Evolutionary conservation across 2,329 filamentous ascomycete genomes (phyloP).

Genomic region (Chaetomium sp.): DNA sequence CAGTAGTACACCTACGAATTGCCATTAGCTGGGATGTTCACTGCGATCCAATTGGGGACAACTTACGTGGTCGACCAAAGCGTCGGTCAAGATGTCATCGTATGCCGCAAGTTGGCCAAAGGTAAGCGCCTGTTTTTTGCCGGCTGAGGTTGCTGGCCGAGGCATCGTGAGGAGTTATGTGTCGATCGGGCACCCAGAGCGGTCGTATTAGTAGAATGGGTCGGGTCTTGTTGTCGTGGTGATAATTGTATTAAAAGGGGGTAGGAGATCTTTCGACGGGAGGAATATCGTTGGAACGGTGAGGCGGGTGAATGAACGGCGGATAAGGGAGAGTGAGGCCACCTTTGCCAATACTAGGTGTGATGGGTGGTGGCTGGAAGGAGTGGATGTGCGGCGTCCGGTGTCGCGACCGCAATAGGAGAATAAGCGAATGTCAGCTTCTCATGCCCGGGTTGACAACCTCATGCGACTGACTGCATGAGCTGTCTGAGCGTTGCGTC

Average conservation of each 20-base stretch:
- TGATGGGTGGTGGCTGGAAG: not conserved
- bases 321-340: not conserved
- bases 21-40: not conserved
- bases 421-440: constrained; percentile 5
- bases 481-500: constrained; percentile 10
- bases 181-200: not conserved
- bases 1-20: constrained; percentile 79
- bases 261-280: not conserved
- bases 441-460: constrained; percentile 10
- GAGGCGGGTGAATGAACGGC: not conserved
- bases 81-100: constrained; percentile 93
- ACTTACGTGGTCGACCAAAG: constrained; percentile 87
- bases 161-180: constrained; percentile 15
- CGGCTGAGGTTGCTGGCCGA: constrained; percentile 17
- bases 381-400: constrained; percentile 1
- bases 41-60: not conserved
- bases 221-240: too few species aligned
- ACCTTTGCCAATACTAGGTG: not conserved
- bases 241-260: too few species aligned
- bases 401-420: constrained; percentile 9
- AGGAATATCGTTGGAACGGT: not conserved
- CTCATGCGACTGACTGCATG: constrained; percentile 17
- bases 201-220: too few species aligned
- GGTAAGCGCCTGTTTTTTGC: constrained; percentile 68
- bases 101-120: constrained; percentile 84